Evolutionary conservation across 2,329 filamentous ascomycete species (phyloP).

Genomic region (Phaeosphaeria sp.): DNA sequence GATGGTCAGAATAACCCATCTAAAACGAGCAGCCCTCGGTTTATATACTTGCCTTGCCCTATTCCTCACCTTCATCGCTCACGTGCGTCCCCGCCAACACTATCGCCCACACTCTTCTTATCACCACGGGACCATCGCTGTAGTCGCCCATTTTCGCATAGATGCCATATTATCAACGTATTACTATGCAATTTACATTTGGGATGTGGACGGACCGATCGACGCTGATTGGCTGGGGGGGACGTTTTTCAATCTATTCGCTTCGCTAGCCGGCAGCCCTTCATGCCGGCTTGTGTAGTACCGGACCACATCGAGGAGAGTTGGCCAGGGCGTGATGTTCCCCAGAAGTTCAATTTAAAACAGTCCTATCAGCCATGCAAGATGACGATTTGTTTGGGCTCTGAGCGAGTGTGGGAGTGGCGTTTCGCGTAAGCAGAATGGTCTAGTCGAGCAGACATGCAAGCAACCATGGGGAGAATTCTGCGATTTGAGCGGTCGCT

Average conservation of each 20-base stretch:
- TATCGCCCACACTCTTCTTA: not conserved
- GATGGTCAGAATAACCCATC: not conserved
- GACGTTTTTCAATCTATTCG: conserved; percentile 22
- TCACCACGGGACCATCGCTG: conserved; percentile 10
- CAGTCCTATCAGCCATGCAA: conserved; percentile 17
- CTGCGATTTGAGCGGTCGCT: not conserved
- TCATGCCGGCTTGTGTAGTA: conserved; percentile 31
- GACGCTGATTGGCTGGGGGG: conserved; percentile 19
- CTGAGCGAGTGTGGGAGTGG: not conserved
- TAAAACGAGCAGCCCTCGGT: not conserved
- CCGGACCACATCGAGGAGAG: conserved; percentile 19
- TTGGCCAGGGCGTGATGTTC: not conserved
- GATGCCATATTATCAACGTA: conserved; percentile 28
- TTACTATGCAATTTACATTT: conserved; percentile 28
- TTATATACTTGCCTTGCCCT: not conserved
- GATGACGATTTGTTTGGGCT: conserved; percentile 16
- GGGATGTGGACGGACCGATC: conserved; percentile 29
- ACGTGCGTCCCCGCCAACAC: not conserved
- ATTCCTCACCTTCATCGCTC: not conserved
- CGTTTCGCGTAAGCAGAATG: not conserved
- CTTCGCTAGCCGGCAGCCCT: conserved; percentile 15
- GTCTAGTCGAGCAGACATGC: not conserved
- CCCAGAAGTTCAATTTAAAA: conserved; percentile 18
- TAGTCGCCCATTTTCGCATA: conserved; percentile 22
- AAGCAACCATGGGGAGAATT: not conserved